These are phyloP conservation scores for Gnomoniopsis smithogilvyi DNA, from an alignment of 2,329 filamentous ascomycete species.

Conservation along the genomic window DNA sequence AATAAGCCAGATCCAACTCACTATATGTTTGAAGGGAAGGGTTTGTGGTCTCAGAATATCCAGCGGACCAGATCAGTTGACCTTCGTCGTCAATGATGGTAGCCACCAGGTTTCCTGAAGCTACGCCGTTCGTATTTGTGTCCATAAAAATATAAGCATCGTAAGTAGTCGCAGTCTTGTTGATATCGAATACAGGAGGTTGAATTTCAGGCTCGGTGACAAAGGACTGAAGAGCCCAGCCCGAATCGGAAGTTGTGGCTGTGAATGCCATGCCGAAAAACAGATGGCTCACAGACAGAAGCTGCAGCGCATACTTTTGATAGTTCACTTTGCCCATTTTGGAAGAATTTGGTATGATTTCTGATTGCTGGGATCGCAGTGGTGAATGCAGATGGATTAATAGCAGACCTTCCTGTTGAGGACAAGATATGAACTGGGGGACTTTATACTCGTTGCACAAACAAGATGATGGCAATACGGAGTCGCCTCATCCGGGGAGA, in stretches of 20 bases:
- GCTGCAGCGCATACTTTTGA: not conserved
- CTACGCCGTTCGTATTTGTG: slow-evolving; percentile 7
- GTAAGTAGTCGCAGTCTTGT: not conserved
- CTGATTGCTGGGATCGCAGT: not conserved
- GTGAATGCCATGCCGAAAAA: slow-evolving; percentile 6
- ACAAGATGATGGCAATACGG: not conserved
- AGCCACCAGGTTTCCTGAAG: slow-evolving; percentile 3
- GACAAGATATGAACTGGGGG: not conserved
- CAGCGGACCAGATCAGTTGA: slow-evolving; percentile 41
- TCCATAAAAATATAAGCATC: slow-evolving; percentile 7
- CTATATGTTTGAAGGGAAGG: slow-evolving; percentile 38
- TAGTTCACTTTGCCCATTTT: slow-evolving; percentile 1
- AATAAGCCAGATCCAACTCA: not conserved
- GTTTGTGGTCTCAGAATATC: slow-evolving; percentile 36
- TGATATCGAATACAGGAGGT: slow-evolving; percentile 3
- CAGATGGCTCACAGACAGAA: not conserved
- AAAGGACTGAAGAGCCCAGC: slow-evolving; percentile 8
- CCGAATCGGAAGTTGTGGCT: not conserved
- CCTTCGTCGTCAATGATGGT: slow-evolving; percentile 39
- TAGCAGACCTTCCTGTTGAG: not conserved
- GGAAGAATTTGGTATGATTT: not conserved
- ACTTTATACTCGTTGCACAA: not conserved
- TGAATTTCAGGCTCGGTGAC: slow-evolving; percentile 1
- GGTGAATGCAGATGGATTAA: not conserved
- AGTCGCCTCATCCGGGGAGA: not conserved